Base-by-base conservation (phyloP, 371 early-diverging fungal genomes). In the Mycotypha africana region DNA sequence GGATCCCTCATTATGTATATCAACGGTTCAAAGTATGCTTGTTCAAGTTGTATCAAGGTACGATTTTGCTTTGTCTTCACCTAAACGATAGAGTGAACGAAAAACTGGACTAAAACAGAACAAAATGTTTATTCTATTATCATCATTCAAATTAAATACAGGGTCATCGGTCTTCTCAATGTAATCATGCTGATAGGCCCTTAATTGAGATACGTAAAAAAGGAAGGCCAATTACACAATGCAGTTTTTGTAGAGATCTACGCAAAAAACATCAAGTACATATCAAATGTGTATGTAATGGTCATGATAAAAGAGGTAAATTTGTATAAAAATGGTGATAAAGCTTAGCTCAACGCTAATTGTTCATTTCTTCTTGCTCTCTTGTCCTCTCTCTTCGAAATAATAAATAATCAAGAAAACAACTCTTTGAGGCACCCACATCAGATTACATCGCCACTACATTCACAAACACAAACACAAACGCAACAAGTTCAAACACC, bases 201-300 rank as follows among this genome's bases (percentile, higher is more conserved):
- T 66, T 88, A 38, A 72, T 79, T 48, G 79, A 79, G 49, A 84
- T 90, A 36, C 73, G 83, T 45, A 80, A 77, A 60, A 88, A 88
- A 62, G 91, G 91, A 22, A 76, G 91, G 15, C 91, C 91, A 19
- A 73, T 81, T 26, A 84, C 84, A 28, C 91, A 90, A 58, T 90
- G 91, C 58, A 53, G 71, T 16, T 78, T 74, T 58, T 90, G 91
- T 62, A 75, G 85, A 49, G 82, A 86, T 56, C 71, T 85, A 45
- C 76, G 91, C 31, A 85, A 79, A 58, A 80, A 82, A 23, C 79
- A 82, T 47, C 86, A 87, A 56, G 73, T 84, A 19, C 86, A 85
- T 59, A 77, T 81, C n/a, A 84, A 85, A 58, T 88, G 90, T 49
- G 70, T 72, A 26, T 88, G 89, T 54, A 64, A 64, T 38, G n/a